Evolutionary conservation across 352 stramenopile species (phyloP), one percentile per base, ranked within the genome.

Genomic region (Pelagophyceae sp.): DNA sequence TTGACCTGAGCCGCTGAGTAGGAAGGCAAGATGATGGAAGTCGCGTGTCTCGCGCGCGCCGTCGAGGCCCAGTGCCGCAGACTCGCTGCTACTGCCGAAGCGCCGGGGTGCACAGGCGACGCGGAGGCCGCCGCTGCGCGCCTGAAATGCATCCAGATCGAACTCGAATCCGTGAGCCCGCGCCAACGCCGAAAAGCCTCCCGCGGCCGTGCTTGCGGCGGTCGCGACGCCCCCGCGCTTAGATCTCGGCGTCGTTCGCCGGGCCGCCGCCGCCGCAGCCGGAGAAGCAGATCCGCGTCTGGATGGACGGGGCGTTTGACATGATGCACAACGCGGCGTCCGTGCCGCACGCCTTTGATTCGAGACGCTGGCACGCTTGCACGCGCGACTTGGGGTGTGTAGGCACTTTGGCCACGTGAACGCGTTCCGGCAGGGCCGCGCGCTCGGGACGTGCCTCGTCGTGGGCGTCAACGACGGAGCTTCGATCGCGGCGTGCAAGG

Each of bases 361-460:
- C 38, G 0, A 38, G n/a, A 0, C 31, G 72, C 38, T 38, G 35
- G 29, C 15, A 6, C 32, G 70, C 11, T 63, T 6, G 65, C 31
- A 35, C 11, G 25, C 37, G 11, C 6, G 32, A 27, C 31, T 25
- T 37, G 11, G 11, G 11, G 6, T 25, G 32, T 23, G 38, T 20
- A 76, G 70, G 92, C 96, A 99, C 84, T 99, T 98, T 83, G 96
- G 96, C 33, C 96, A 99, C 86, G 98, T 98, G 94, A 99, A 98
- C 85, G 96, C 95, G 17, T 99, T 99, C 87, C 93, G 95, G 38
- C 92, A 98, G 77, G 95, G 91, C 50, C 84, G 91, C 65, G 90
- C 94, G 15, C 87, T 99, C 3, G 95, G 95, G 33, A 98, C 95
- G 76, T 94, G 98, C 82, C 85, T 99, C 0, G 92, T 99, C 45